These are phyloP conservation scores for Dactylellina cionopaga DNA, from an alignment of 2,329 filamentous ascomycete genomes.

Conservation along the genomic window DNA sequence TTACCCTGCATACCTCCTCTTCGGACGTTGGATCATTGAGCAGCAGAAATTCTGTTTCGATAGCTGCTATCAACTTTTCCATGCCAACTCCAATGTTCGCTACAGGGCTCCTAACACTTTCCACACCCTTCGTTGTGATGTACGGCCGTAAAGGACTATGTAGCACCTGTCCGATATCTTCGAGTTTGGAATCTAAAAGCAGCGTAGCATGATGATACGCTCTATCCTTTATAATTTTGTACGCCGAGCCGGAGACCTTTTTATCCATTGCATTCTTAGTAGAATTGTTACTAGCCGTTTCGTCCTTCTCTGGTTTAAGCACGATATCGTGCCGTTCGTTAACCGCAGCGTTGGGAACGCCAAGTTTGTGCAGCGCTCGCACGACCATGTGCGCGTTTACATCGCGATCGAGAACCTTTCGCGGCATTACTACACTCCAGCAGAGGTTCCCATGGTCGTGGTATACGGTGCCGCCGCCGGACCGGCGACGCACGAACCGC, in stretches of 20 bases:
- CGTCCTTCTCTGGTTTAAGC: conserved; percentile 52
- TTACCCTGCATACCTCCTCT: conserved; percentile 64
- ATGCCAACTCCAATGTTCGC: conserved; percentile 76
- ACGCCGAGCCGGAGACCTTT: conserved; percentile 93
- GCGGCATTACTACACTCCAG: conserved; percentile 88
- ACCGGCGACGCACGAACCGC: conserved; percentile 79
- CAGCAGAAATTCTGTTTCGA: conserved; percentile 71
- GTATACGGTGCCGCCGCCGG: conserved; percentile 91
- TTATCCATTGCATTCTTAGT: conserved; percentile 13
- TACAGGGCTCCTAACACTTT: conserved; percentile 87
- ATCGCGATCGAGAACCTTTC: conserved; percentile 79
- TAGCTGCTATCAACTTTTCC: conserved; percentile 65
- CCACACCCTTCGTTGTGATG: conserved; percentile 84
- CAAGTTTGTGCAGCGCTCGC: conserved; percentile 74
- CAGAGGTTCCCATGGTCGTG: conserved; percentile 95
- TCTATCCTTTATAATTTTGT: conserved; percentile 83
- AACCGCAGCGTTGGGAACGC: conserved; percentile 72
- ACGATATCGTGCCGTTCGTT: conserved; percentile 96
- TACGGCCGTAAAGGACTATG: conserved; percentile 79
- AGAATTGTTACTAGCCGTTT: too few species aligned
- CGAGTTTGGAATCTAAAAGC: conserved; percentile 79
- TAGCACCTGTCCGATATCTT: conserved; percentile 74
- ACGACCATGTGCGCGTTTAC: conserved; percentile 93
- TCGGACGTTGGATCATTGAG: not conserved
- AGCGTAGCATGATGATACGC: conserved; percentile 94